Conservation (phyloP, 2,329 filamentous ascomycete genomes). For the Cladosporium sp. region DNA sequence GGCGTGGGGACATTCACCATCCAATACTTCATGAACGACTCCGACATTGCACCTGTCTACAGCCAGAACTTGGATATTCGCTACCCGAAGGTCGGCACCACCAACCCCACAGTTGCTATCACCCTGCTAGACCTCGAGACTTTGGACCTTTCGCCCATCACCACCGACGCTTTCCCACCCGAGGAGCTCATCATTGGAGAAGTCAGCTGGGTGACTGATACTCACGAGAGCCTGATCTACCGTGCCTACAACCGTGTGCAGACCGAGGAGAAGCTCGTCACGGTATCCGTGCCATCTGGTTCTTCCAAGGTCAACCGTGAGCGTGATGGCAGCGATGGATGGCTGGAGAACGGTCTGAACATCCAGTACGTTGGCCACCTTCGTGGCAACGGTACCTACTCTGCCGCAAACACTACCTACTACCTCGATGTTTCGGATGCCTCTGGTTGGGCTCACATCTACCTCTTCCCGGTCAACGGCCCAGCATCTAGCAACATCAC, state of each 20-base stretch:
- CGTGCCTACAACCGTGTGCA: conserved; percentile 69
- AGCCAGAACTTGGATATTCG: conserved; percentile 63
- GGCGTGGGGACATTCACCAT: conserved; percentile 67
- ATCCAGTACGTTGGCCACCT: conserved; percentile 57
- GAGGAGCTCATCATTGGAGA: conserved; percentile 68
- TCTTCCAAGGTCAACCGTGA: conserved; percentile 54
- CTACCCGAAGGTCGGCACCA: conserved; percentile 69
- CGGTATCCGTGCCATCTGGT: conserved; percentile 55
- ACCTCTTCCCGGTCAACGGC: conserved; percentile 61
- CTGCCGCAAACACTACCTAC: conserved; percentile 45
- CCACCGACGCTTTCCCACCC: conserved; percentile 58
- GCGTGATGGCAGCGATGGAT: conserved; percentile 60
- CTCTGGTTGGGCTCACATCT: conserved; percentile 66
- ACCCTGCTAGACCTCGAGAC: conserved; percentile 57
- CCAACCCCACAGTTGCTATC: conserved; percentile 64
- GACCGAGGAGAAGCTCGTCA: conserved; percentile 62
- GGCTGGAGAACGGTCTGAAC: conserved; percentile 61
- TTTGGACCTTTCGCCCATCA: conserved; percentile 47
- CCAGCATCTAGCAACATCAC: conserved; percentile 49
- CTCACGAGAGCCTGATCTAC: conserved; percentile 62
- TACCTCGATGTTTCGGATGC: conserved; percentile 69
- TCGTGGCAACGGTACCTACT: conserved; percentile 37
- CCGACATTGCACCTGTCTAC: conserved; percentile 60
- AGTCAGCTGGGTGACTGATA: conserved; percentile 65
- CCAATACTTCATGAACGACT: conserved; percentile 64